These are phyloP conservation scores for Saccharomycopsis synnaedendra DNA, from an alignment of 805 yeast species.

Conservation along the genomic window DNA sequence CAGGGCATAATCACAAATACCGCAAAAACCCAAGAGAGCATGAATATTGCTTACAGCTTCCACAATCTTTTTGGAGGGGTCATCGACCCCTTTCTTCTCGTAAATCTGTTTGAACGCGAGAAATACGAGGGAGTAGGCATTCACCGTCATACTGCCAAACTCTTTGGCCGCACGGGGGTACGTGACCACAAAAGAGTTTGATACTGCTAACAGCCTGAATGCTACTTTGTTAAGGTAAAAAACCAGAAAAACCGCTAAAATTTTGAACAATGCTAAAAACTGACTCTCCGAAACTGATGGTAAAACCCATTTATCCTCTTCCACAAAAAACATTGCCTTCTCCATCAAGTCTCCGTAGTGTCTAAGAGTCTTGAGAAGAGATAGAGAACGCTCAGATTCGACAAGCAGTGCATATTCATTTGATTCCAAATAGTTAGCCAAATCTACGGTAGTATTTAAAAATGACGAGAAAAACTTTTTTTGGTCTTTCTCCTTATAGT, in stretches of 20 bases:
- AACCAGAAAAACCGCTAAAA: neutral
- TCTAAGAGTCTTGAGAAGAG: conserved; percentile 3
- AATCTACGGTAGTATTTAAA: neutral
- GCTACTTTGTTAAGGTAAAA: conserved; percentile 5
- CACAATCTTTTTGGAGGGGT: conserved; percentile 17
- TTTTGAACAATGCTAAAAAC: neutral
- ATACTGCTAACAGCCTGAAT: neutral
- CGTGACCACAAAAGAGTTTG: neutral
- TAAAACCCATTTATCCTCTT: neutral
- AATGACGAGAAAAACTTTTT: conserved; percentile 4
- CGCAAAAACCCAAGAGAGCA: conserved; percentile 56
- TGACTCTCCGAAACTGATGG: too few species aligned
- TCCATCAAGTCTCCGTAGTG: conserved; percentile 3
- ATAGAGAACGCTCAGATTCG: neutral
- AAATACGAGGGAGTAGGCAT: conserved; percentile 3
- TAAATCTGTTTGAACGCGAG: neutral
- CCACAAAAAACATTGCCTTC: conserved; percentile 1
- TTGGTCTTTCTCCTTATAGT: neutral
- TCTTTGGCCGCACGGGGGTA: conserved; percentile 1
- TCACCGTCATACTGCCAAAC: conserved; percentile 4
- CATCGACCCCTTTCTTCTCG: neutral
- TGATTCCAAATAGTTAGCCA: neutral
- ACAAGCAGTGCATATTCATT: neutral
- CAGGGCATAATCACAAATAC: conserved; percentile 53
- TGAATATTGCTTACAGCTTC: conserved; percentile 55